These are phyloP conservation scores for Neocucurbitaria cava DNA, from an alignment of 2,329 filamentous ascomycete species.

Conservation along the genomic window DNA sequence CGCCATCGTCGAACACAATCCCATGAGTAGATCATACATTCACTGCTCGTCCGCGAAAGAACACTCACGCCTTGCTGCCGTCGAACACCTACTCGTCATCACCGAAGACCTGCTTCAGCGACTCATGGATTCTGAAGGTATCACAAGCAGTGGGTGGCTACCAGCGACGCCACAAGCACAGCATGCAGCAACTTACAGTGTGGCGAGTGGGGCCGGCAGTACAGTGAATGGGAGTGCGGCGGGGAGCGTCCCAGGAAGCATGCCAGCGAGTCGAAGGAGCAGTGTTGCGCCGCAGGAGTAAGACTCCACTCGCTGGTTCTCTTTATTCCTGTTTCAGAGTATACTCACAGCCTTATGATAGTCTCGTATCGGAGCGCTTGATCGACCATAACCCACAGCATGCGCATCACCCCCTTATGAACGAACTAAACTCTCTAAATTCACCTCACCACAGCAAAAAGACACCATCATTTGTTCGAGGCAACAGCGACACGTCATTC, in stretches of 20 bases:
- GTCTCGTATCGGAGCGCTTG: constrained; percentile 8
- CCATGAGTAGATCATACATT: constrained; percentile 42
- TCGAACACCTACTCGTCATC: constrained; percentile 46
- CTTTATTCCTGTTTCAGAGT: not conserved
- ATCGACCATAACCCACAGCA: constrained; percentile 6
- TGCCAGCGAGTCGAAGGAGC: constrained; percentile 30
- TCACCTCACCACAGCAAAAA: constrained; percentile 30
- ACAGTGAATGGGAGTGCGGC: too few species aligned
- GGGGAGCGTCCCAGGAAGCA: constrained; percentile 25
- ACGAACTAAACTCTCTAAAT: constrained; percentile 26
- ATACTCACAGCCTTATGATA: constrained; percentile 1
- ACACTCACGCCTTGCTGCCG: constrained; percentile 35
- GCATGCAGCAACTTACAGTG: constrained; percentile 35
- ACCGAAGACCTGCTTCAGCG: constrained; percentile 44
- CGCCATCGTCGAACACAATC: constrained; percentile 48
- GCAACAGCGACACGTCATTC: constrained; percentile 32
- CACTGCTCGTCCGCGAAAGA: constrained; percentile 46
- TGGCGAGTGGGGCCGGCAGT: too few species aligned
- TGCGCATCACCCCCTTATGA: constrained; percentile 14
- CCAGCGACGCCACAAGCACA: constrained; percentile 39
- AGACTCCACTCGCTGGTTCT: not conserved
- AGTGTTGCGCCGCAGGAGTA: constrained; percentile 39
- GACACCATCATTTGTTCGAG: constrained; percentile 23
- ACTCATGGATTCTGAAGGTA: constrained; percentile 42
- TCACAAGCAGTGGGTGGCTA: constrained; percentile 45